Evolutionary conservation across 805 yeast genomes (phyloP).

Genomic region (Millerozyma acaciae): DNA sequence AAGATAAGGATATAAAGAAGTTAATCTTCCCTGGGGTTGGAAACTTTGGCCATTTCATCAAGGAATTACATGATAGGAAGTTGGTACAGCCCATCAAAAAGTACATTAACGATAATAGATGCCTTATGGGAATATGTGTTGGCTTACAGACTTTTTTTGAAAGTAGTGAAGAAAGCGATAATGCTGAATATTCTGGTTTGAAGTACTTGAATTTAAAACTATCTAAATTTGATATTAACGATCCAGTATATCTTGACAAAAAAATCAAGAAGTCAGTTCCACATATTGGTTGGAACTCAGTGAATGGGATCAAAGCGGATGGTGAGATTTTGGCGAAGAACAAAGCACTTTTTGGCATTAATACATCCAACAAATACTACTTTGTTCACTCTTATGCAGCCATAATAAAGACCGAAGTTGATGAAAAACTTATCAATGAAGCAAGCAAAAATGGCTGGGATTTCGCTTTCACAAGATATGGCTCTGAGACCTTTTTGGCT

Average conservation of each 20-base stretch:
- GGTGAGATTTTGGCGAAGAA: constrained; percentile 20
- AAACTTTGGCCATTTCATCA: constrained; percentile 90
- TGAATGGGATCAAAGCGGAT: constrained; percentile 21
- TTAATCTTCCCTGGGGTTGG: constrained; percentile 96
- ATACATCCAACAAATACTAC: constrained; percentile 71
- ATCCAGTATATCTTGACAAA: constrained; percentile 23
- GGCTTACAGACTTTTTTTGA: constrained; percentile 85
- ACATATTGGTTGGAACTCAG: constrained; percentile 91
- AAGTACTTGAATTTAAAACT: constrained; percentile 46
- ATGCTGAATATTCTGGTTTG: constrained; percentile 54
- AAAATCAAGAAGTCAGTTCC: constrained; percentile 77
- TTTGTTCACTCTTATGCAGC: constrained; percentile 95
- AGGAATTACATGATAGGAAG: constrained; percentile 55
- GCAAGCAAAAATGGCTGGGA: constrained; percentile 55
- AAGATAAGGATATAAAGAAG: constrained; percentile 43
- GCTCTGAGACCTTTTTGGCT: constrained; percentile 76
- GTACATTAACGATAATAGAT: constrained; percentile 73
- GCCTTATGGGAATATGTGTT: constrained; percentile 96
- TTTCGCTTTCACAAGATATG: constrained; percentile 68
- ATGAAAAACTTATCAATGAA: constrained; percentile 25
- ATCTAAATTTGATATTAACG: constrained; percentile 49
- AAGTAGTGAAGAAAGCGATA: constrained; percentile 69
- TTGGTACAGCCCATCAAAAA: constrained; percentile 62
- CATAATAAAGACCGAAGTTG: constrained; percentile 38
- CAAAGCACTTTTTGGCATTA: constrained; percentile 54